phyloP scores from a whole-genome alignment of 345 rosid species.

The Hibiscus syriacus region DNA sequence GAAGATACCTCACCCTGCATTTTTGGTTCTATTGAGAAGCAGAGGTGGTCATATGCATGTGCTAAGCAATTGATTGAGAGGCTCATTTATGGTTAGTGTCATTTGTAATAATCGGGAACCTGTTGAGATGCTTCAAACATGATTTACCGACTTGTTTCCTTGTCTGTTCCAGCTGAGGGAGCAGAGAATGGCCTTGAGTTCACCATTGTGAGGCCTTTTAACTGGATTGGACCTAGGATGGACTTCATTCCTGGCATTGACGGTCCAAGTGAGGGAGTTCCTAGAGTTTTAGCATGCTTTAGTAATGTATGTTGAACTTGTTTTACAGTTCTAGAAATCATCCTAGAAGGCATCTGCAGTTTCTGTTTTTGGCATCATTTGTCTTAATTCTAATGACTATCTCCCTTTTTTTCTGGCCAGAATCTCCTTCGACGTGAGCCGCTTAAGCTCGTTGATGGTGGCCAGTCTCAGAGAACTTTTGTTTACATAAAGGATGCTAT shows the following conservation, averaged over 20 bases:
- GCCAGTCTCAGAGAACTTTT: conserved; percentile 88
- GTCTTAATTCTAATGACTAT: background rate
- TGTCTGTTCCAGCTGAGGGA: conserved; percentile 69
- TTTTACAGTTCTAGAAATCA: background rate
- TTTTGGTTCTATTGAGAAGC: conserved; percentile 96
- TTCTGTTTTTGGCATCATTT: background rate
- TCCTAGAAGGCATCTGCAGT: background rate
- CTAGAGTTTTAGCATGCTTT: conserved; percentile 96
- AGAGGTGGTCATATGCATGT: conserved; percentile 99
- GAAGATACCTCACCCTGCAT: conserved; percentile 95
- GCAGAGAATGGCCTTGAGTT: conserved; percentile 93
- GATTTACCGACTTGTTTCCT: conserved; percentile 4
- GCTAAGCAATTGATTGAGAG: conserved; percentile 99
- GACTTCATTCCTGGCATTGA: conserved; percentile 98
- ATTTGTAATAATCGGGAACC: background rate
- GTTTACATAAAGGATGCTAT: conserved; percentile 92
- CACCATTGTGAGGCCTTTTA: conserved; percentile 96
- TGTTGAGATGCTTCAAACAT: conserved; percentile 1
- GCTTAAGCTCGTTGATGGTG: conserved; percentile 97
- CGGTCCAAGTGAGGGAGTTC: conserved; percentile 99
- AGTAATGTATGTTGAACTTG: conserved; percentile 61
- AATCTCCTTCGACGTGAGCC: conserved; percentile 75
- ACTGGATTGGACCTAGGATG: conserved; percentile 99
- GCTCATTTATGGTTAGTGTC: conserved; percentile 66
- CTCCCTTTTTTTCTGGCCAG: conserved; percentile 21